Evolutionary conservation across 768 basidiomycete species (phyloP).

Genomic region (Psilocybe cubensis): DNA sequence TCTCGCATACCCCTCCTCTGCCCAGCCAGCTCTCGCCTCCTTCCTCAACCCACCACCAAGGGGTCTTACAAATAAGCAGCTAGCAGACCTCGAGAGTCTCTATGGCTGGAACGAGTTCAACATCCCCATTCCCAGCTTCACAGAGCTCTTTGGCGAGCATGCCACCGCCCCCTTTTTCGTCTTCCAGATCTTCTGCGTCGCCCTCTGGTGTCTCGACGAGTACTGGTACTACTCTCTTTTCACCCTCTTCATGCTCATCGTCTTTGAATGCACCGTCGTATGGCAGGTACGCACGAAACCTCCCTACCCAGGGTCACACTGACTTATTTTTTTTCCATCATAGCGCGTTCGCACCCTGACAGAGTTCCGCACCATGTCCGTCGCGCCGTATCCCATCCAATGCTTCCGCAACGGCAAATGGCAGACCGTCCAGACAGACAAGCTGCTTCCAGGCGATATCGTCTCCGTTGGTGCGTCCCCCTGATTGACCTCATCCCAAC

Average conservation of each 20-base stretch:
- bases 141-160: constrained; percentile 91
- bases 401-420: constrained; percentile 82
- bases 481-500: neutral
- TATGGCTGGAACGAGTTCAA: constrained; percentile 97
- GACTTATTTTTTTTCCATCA: neutral
- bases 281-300: constrained; percentile 75
- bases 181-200: constrained; percentile 98
- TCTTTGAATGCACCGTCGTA: constrained; percentile 98
- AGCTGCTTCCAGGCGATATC: constrained; percentile 90
- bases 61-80: constrained; percentile 46
- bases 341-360: constrained; percentile 92
- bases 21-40: constrained; percentile 64
- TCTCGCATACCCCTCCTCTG: constrained; percentile 87
- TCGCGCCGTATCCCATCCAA: constrained; percentile 87
- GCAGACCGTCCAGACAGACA: constrained; percentile 80
- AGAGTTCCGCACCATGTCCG: constrained; percentile 97
- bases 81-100: constrained; percentile 58
- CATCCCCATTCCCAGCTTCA: constrained; percentile 95
- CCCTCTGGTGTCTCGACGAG: constrained; percentile 96
- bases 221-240: constrained; percentile 99
- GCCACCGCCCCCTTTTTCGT: constrained; percentile 99
- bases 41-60: constrained; percentile 68
- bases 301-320: neutral
- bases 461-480: constrained; percentile 67
- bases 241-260: constrained; percentile 96